A percentile compares a stretch with the other conserved stretches of the same genome.
Conservation (phyloP, 1,284 basidiomycete species). For the Heterobasidion parviporum region DNA sequence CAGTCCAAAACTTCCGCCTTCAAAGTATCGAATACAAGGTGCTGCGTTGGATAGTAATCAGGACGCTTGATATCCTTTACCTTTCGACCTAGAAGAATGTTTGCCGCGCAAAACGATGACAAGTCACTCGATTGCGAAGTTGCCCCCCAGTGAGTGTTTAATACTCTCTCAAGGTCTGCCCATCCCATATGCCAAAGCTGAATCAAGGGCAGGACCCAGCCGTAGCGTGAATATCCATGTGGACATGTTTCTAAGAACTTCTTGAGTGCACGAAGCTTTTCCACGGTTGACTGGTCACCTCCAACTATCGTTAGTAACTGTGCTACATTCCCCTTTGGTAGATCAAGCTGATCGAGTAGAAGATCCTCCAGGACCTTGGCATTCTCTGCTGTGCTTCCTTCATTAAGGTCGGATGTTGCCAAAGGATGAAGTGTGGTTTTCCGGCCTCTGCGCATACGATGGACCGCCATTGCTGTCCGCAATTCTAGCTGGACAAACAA, state of each 20-base stretch:
- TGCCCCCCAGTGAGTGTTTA: constrained; percentile 19
- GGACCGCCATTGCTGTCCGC: constrained; percentile 2
- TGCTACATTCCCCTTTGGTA: constrained; percentile 4
- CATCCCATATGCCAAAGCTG: constrained; percentile 25
- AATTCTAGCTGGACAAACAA: neutral
- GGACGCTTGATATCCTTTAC: constrained; percentile 7
- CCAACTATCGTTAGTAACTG: constrained; percentile 6
- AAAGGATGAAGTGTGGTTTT: constrained; percentile 4
- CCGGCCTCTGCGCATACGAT: constrained; percentile 3
- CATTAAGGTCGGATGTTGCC: constrained; percentile 6
- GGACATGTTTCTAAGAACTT: constrained; percentile 2
- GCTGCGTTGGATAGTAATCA: constrained; percentile 6
- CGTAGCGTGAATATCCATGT: constrained; percentile 11
- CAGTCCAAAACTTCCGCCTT: neutral
- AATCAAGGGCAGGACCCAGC: constrained; percentile 20
- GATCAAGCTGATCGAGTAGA: constrained; percentile 1
- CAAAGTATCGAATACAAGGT: constrained; percentile 3
- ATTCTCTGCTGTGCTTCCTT: constrained; percentile 4
- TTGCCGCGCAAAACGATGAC: constrained; percentile 14
- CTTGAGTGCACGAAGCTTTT: constrained; percentile 10
- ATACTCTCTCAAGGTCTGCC: constrained; percentile 22
- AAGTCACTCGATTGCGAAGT: constrained; percentile 3
- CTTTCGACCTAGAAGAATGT: constrained; percentile 12
- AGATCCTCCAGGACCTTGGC: constrained; percentile 4
- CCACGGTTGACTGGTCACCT: constrained; percentile 10